phyloP scores from a whole-genome alignment of 768 basidiomycete species.

The Gymnopilus dilepis region DNA sequence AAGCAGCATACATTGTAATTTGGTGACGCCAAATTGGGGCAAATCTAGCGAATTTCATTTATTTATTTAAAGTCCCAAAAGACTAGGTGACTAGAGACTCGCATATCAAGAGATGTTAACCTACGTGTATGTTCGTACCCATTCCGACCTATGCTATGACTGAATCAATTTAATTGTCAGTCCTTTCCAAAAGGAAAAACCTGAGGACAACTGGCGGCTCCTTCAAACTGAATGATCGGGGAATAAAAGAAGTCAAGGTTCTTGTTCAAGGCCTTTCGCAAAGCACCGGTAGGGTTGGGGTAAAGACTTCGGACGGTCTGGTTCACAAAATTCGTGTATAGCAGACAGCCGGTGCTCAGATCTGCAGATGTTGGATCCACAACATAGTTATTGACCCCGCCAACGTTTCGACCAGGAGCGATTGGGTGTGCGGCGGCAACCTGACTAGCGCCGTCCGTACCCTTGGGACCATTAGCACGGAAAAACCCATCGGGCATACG shows the following conservation, averaged over 20 bases:
- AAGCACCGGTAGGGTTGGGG: conserved; percentile 24
- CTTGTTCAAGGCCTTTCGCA: conserved; percentile 24
- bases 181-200: conserved; percentile 18
- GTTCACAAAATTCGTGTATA: conserved; percentile 29
- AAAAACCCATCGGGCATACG: conserved; percentile 27
- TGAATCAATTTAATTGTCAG: no score
- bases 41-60: no score
- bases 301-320: conserved; percentile 25
- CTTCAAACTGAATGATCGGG: not conserved
- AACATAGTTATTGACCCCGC: conserved; percentile 24
- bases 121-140: no score
- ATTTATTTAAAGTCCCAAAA: no score
- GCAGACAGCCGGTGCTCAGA: conserved; percentile 21
- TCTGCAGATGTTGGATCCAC: conserved; percentile 25
- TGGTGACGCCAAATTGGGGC: no score
- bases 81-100: no score
- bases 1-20: no score
- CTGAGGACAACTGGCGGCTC: conserved; percentile 16
- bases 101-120: no score
- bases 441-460: conserved; percentile 15
- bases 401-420: conserved; percentile 26
- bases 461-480: conserved; percentile 20
- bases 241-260: conserved; percentile 22
- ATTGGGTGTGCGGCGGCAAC: conserved; percentile 21
- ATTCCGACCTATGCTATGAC: no score